Base-by-base conservation (phyloP, 1,284 basidiomycete species). In the Fistulinella cinereoalba region DNA sequence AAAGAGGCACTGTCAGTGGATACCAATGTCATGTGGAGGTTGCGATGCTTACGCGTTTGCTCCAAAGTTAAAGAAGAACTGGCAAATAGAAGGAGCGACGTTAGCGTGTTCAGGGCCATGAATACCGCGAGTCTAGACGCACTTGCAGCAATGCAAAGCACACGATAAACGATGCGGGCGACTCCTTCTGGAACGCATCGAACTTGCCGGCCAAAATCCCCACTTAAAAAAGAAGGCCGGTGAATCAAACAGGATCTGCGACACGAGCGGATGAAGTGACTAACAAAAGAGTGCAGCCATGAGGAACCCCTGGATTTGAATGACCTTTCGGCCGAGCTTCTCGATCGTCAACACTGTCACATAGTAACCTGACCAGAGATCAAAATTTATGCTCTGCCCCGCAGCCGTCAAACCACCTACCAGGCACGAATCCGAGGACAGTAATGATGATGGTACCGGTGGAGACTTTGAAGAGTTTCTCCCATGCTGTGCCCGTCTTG, bases 21-120 rank as follows among this genome's bases (percentile, higher is more conserved):
- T 41, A 38, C 27, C 6, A 12, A 41, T 27, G 23, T 11, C 46
- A 47, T 19, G 31, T 32, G 31, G 32, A 34, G 31, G 9, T 9
- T 8, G 43, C 6, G 18, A 18, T 25, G 71, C 76, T 53, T 60
- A 80, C 75, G 86, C 76, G 69, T 94, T 95, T n/a, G 92, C 86
- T n/a, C 90, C 90, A 62, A 85, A 87, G 68, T 85, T 85, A 70
- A 85, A 84, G 71, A 85, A 85, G 71, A 85, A 85, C 72, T 85
- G 61, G 6, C 24, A 6, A 5, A 9, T 11, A 10, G 21, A 22
- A 4, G 13, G 32, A 19, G 8, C 8, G 8, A 4, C 2, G 32
- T 34, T 18, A 34, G 4, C 11, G 10, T 21, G 31, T 7, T 7
- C 15, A 32, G 15, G 6, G 8, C 4, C 7, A 23, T 22, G 34